Conservation (phyloP, 768 basidiomycete genomes). For the Melanogaster broomeanus region DNA sequence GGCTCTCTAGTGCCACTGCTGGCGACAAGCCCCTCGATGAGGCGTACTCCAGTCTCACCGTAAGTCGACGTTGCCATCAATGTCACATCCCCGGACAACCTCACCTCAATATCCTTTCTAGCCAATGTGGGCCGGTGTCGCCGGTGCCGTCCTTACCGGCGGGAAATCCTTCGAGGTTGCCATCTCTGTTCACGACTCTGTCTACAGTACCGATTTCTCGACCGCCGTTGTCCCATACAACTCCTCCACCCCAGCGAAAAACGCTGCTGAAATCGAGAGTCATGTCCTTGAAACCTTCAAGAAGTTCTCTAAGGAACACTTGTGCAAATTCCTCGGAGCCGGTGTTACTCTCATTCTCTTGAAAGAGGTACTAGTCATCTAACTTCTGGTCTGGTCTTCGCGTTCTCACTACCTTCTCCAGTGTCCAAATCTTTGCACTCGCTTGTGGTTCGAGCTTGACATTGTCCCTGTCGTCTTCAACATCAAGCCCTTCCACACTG, state of each 20-base stretch:
- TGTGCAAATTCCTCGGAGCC: constrained; percentile 86
- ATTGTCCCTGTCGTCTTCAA: constrained; percentile 86
- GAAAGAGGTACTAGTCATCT: constrained; percentile 52
- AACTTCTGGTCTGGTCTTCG: constrained; percentile 6
- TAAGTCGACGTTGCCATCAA: constrained; percentile 37
- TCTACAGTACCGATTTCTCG: constrained; percentile 80
- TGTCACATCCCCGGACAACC: neutral
- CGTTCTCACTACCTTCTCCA: constrained; percentile 33
- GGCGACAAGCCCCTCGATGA: constrained; percentile 54
- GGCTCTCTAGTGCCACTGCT: constrained; percentile 60
- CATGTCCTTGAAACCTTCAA: constrained; percentile 66
- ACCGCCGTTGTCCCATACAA: constrained; percentile 57
- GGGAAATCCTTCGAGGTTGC: constrained; percentile 69
- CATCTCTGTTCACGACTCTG: constrained; percentile 81
- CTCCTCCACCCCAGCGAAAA: constrained; percentile 52
- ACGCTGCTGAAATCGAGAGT: constrained; percentile 59
- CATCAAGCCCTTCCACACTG: constrained; percentile 81
- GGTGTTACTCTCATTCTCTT: constrained; percentile 74
- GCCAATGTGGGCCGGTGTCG: constrained; percentile 90
- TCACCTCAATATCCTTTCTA: constrained; percentile 33
- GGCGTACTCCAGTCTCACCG: constrained; percentile 65
- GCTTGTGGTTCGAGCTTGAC: constrained; percentile 81
- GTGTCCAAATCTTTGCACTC: constrained; percentile 82
- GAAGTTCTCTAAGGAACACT: constrained; percentile 72
- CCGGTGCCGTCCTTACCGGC: constrained; percentile 60